These are phyloP conservation scores for Metschnikowia sp. DNA, from an alignment of 805 yeast species.

Conservation along the genomic window DNA sequence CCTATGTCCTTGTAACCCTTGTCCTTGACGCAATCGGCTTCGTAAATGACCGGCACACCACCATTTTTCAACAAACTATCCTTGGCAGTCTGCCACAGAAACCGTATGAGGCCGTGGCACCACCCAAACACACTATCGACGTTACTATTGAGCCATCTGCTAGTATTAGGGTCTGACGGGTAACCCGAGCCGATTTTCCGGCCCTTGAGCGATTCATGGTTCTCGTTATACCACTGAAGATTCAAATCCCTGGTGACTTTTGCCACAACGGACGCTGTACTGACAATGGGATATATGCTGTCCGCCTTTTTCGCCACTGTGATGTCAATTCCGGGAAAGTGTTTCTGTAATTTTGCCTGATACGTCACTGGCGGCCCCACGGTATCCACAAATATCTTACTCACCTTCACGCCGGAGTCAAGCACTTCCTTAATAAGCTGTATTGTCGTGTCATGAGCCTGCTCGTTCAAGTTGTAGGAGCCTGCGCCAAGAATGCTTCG, in stretches of 20 bases:
- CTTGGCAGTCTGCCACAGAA: constrained; percentile 91
- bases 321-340: constrained; percentile 68
- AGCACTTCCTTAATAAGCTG: constrained; percentile 65
- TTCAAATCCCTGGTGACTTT: constrained; percentile 88
- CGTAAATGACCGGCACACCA: constrained; percentile 60
- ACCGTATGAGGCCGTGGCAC: constrained; percentile 68
- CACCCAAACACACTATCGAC: constrained; percentile 84
- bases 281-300: constrained; percentile 84
- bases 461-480: constrained; percentile 80
- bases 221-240: constrained; percentile 34
- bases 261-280: constrained; percentile 94
- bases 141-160: constrained; percentile 61
- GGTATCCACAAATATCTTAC: constrained; percentile 84
- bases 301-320: constrained; percentile 96
- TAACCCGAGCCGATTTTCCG: constrained; percentile 81
- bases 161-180: constrained; percentile 88
- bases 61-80: constrained; percentile 59
- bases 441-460: constrained; percentile 94
- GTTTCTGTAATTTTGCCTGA: constrained; percentile 63
- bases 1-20: constrained; percentile 29
- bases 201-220: constrained; percentile 23
- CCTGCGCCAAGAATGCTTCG: constrained; percentile 48
- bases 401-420: constrained; percentile 57
- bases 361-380: constrained; percentile 93
- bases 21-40: constrained; percentile 41